Evolutionary conservation across 108 stramenopile species (phyloP), one percentile per base, ranked within the genome.

Genomic region (Nitzschia putrida): DNA sequence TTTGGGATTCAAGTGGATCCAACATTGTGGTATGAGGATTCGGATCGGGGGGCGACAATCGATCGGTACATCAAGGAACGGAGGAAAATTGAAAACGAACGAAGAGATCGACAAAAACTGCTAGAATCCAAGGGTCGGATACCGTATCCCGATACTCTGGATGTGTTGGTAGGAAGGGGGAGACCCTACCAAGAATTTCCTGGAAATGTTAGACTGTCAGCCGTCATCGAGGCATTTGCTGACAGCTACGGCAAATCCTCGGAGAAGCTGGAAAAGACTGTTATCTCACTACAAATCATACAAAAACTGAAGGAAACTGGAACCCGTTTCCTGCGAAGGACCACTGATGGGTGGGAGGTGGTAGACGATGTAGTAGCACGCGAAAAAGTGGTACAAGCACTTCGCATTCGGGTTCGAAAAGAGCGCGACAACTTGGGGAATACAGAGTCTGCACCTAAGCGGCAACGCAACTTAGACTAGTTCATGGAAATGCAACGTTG

Each of bases 301-400:
- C 9, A 52, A 12, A 29, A 49, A 24, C 23, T 65, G 49, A 65
- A 52, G 49, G 23, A 21, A 9, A 20, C n/a, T 5, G 64, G 64
- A 7, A 22, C 50, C 7, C 14, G 64, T 13, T 65, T 65, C 64
- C 24, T 65, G 57, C 22, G 57, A 24, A 22, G 26, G 8, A 6
- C 9, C 25, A 8, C 24, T 23, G 24, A 16, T 54, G 24, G 24
- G 13, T 66, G 65, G 65, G 51, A 42, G 16, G 51, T 37, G 24
- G 65, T 66, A 12, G 18, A 20, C 14, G 51, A 51, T 24, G 9
- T n/a, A 18, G 52, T 53, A 26, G 65, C 65, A 12, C 50, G 65
- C 6, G 65, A 66, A 38, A 66, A 66, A 42, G 52, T 66, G 10
- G 37, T 24, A 11, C 65, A 66, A n/a, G 65, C 23, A 7, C 53